Evolutionary conservation across 495 filamentous ascomycete species (phyloP).

Genomic region (Penicillium maclennaniae): DNA sequence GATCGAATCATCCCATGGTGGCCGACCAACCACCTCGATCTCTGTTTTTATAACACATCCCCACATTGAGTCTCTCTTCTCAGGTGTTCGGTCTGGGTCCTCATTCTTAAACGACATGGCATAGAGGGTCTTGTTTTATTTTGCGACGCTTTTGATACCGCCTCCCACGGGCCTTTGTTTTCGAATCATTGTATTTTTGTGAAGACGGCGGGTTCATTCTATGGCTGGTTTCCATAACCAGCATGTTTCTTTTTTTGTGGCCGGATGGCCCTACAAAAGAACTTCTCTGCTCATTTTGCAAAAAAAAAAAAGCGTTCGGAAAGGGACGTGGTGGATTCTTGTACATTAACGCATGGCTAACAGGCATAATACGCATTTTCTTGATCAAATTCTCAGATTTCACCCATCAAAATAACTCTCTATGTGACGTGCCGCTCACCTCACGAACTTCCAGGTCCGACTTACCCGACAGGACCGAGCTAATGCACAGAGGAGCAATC

Average conservation of each 20-base stretch:
- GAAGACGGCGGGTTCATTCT: constrained; percentile 31
- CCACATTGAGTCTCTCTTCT: constrained; percentile 43
- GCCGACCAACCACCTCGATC: constrained; percentile 14
- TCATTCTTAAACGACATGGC: constrained; percentile 40
- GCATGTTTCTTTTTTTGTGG: constrained; percentile 17
- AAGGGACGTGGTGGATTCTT: constrained; percentile 26
- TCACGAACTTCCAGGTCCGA: background rate
- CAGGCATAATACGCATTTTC: constrained; percentile 36
- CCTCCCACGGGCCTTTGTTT: constrained; percentile 17
- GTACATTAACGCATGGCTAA: constrained; percentile 41
- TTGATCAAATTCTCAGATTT: constrained; percentile 10
- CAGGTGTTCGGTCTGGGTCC: constrained; percentile 43
- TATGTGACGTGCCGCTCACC: too few relatives aligned
- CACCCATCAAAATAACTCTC: background rate
- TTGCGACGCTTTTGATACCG: constrained; percentile 26
- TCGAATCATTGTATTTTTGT: constrained; percentile 34
- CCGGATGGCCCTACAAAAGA: constrained; percentile 9
- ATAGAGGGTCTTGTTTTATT: constrained; percentile 38
- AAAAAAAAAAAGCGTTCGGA: constrained; percentile 23
- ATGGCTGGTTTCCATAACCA: constrained; percentile 17
- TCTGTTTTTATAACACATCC: constrained; percentile 32
- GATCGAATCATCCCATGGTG: constrained; percentile 14
- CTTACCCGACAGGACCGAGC: background rate
- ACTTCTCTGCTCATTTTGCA: constrained; percentile 21
- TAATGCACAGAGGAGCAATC: background rate